A percentile compares a stretch with the other conserved stretches of the same genome.
These are phyloP conservation scores for Kwoniella sp. DNA, from an alignment of 768 basidiomycete genomes.

Conservation along the genomic window DNA sequence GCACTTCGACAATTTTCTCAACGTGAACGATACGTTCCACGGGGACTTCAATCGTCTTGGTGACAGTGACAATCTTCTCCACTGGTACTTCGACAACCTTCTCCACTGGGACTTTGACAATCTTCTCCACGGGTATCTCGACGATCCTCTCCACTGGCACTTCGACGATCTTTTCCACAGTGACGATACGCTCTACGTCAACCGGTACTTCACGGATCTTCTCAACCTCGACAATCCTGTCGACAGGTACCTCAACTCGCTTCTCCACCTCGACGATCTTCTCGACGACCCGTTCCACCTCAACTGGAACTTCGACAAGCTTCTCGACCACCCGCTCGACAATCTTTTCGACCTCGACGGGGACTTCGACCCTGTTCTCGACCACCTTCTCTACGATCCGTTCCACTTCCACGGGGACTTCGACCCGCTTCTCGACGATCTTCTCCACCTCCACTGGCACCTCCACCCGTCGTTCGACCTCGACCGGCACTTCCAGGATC, in stretches of 20 bases:
- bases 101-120: constrained; percentile 31
- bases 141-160: constrained; percentile 41
- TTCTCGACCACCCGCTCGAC: constrained; percentile 39
- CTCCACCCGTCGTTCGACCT: constrained; percentile 35
- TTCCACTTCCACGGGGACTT: constrained; percentile 38
- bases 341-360: constrained; percentile 33
- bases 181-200: constrained; percentile 36
- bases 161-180: constrained; percentile 29
- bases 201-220: constrained; percentile 23
- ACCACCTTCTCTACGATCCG: constrained; percentile 35
- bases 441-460: constrained; percentile 32
- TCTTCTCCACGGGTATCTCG: constrained; percentile 35
- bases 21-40: constrained; percentile 21
- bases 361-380: constrained; percentile 23
- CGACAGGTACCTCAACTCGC: constrained; percentile 37
- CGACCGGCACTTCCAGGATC: constrained; percentile 34
- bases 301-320: constrained; percentile 30
- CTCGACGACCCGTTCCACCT: constrained; percentile 36
- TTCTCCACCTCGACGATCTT: constrained; percentile 37
- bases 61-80: constrained; percentile 31
- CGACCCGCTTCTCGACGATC: constrained; percentile 33
- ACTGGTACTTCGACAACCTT: constrained; percentile 38
- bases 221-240: constrained; percentile 33
- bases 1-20: constrained; percentile 28
- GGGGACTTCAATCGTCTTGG: constrained; percentile 28